phyloP scores from a whole-genome alignment of 2,329 filamentous ascomycete species.

The Pestalotiopsis sp. region DNA sequence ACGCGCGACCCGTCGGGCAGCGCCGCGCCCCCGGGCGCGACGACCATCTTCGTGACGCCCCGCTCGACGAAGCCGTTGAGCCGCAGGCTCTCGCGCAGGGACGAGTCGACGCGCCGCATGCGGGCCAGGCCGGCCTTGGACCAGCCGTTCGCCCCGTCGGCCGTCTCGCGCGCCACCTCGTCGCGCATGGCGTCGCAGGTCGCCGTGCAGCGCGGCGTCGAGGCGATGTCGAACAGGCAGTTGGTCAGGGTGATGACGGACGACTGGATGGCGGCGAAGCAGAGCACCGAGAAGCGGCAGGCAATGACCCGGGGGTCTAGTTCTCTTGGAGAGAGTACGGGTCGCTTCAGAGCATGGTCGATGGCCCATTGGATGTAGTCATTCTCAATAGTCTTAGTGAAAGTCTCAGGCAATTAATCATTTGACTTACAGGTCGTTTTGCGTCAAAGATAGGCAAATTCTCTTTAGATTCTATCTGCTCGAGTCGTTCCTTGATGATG shows the following conservation, averaged over 20 bases:
- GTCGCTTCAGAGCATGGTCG: conserved; percentile 33
- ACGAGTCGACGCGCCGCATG: conserved; percentile 42
- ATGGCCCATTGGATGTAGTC: conserved; percentile 44
- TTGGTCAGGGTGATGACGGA: conserved; percentile 41
- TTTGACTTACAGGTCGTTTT: conserved; percentile 20
- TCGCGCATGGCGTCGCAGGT: conserved; percentile 33
- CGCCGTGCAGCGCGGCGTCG: conserved; percentile 25
- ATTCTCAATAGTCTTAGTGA: conserved; percentile 22
- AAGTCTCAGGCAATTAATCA: not conserved
- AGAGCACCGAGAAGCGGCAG: conserved; percentile 33
- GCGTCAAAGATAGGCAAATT: conserved; percentile 22
- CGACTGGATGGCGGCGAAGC: conserved; percentile 41
- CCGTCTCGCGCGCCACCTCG: conserved; percentile 33
- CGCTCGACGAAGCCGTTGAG: conserved; percentile 40
- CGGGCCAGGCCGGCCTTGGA: conserved; percentile 37
- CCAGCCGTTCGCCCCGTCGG: conserved; percentile 11
- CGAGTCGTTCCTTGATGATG: conserved; percentile 33
- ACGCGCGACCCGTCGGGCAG: conserved; percentile 36
- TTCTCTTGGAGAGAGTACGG: conserved; percentile 22
- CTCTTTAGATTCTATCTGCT: conserved; percentile 20
- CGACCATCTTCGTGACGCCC: conserved; percentile 37
- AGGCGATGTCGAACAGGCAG: conserved; percentile 38
- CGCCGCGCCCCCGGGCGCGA: conserved; percentile 33
- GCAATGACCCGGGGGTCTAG: conserved; percentile 34
- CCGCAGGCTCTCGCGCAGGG: conserved; percentile 43